phyloP scores from a whole-genome alignment of 83 land plant genomes.

The Thuja plicata region DNA sequence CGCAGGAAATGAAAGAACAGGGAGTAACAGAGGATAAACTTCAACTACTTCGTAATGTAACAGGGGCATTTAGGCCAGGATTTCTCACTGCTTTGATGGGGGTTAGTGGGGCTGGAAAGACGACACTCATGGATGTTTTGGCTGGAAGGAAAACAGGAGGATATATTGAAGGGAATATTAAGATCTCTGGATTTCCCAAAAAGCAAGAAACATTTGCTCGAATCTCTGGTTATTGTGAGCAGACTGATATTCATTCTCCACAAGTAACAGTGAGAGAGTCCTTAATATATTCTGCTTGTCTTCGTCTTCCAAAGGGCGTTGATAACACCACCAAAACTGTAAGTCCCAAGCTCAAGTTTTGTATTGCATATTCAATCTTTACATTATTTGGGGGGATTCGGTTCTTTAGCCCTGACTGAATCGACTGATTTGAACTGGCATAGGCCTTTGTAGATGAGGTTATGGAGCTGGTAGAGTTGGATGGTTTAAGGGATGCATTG shows the following conservation, averaged over 20 bases:
- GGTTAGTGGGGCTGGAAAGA: background rate
- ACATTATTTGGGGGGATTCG: background rate
- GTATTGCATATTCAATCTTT: background rate
- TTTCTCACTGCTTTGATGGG: background rate
- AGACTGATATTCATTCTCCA: no score
- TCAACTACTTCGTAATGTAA: background rate
- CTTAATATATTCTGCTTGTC: slow-evolving; percentile 51
- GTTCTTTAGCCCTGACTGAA: background rate
- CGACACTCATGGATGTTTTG: background rate
- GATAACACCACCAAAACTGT: slow-evolving; percentile 49
- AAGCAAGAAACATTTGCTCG: no score
- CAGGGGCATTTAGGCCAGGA: background rate
- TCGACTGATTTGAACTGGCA: background rate
- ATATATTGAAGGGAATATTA: slow-evolving; percentile 23
- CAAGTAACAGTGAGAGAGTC: no score
- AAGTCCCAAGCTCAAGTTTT: background rate
- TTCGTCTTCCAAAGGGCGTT: slow-evolving; percentile 60
- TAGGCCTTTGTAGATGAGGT: background rate
- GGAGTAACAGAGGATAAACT: background rate
- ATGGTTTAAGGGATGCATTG: background rate
- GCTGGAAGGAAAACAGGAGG: background rate
- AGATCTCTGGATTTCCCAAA: slow-evolving; percentile 47
- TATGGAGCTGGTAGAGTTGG: no score
- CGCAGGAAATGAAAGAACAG: background rate
- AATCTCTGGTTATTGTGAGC: no score